A percentile compares a stretch with the other conserved stretches of the same genome.
Conservation (phyloP, 305 asterid genomes). For the Ilex paraguariensis region DNA sequence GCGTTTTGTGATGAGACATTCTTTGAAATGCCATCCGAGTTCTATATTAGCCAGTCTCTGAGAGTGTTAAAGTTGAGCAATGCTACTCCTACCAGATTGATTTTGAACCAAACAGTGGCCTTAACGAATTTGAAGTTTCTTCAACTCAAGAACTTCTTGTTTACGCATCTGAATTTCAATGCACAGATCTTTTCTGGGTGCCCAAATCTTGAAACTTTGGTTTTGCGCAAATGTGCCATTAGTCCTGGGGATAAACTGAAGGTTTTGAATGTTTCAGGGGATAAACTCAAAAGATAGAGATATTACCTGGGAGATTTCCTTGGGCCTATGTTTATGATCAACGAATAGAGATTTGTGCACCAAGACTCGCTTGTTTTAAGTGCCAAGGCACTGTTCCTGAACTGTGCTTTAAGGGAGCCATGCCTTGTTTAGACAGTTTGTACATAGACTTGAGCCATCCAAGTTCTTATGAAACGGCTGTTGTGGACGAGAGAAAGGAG, state of each 20-base stretch:
- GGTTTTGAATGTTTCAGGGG: constrained; percentile 26
- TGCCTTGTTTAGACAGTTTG: constrained; percentile 25
- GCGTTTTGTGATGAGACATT: too few species aligned
- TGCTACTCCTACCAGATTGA: too few species aligned
- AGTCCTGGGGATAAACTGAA: constrained; percentile 23
- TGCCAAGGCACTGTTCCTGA: constrained; percentile 34
- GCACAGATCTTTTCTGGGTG: constrained; percentile 36
- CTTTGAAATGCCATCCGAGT: too few species aligned
- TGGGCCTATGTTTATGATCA: constrained; percentile 38
- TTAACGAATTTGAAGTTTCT: constrained; percentile 32
- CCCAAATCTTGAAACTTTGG: constrained; percentile 36
- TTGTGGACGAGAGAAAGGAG: constrained; percentile 24
- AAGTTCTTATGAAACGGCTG: constrained; percentile 17
- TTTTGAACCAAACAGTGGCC: constrained; percentile 3
- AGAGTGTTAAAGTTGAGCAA: too few species aligned
- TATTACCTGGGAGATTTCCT: constrained; percentile 43
- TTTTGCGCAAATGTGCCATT: constrained; percentile 35
- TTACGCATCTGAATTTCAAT: constrained; percentile 23
- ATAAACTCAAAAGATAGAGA: constrained; percentile 34
- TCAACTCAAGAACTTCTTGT: constrained; percentile 39
- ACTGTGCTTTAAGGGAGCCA: constrained; percentile 25
- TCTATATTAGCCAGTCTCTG: too few species aligned
- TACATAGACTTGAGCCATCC: constrained; percentile 32
- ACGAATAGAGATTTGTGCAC: constrained; percentile 36
- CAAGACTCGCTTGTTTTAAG: constrained; percentile 29